These are phyloP conservation scores for Pleurotus salmoneostramineus DNA, from an alignment of 768 basidiomycete genomes.

Conservation along the genomic window DNA sequence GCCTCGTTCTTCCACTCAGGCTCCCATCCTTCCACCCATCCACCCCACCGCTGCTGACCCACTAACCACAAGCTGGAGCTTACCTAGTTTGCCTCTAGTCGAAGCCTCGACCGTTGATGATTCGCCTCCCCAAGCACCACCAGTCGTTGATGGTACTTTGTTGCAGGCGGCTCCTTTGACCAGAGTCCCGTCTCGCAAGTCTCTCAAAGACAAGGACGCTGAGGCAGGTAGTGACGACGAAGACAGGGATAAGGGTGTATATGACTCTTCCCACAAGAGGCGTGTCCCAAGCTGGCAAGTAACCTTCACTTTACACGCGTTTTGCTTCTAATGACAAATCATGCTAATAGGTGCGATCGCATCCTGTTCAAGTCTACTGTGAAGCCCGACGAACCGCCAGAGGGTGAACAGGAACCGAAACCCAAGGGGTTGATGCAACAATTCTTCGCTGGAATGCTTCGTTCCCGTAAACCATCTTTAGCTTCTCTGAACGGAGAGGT, in stretches of 20 bases:
- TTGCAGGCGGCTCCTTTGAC: constrained; percentile 25
- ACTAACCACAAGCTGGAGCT: neutral
- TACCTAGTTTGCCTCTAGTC: constrained; percentile 10
- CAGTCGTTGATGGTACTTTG: neutral
- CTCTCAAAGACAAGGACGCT: constrained; percentile 13
- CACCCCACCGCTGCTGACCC: neutral
- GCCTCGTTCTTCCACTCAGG: neutral
- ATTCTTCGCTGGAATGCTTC: constrained; percentile 42
- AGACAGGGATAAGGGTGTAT: constrained; percentile 51
- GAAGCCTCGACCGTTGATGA: constrained; percentile 2
- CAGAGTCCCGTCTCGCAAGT: constrained; percentile 29
- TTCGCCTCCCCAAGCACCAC: neutral
- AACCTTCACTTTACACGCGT: neutral
- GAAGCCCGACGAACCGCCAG: constrained; percentile 35
- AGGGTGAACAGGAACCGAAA: constrained; percentile 25
- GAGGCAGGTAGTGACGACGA: constrained; percentile 34
- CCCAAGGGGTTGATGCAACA: constrained; percentile 48
- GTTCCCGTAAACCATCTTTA: constrained; percentile 32
- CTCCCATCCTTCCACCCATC: neutral
- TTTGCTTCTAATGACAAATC: neutral
- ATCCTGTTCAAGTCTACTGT: constrained; percentile 81
- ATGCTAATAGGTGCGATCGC: constrained; percentile 68
- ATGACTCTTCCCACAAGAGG: constrained; percentile 77
- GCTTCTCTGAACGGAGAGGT: constrained; percentile 23
- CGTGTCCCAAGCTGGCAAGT: constrained; percentile 82